These are phyloP conservation scores for Solanum hybrid DNA, from an alignment of 305 asterid genomes.

Conservation along the genomic window DNA sequence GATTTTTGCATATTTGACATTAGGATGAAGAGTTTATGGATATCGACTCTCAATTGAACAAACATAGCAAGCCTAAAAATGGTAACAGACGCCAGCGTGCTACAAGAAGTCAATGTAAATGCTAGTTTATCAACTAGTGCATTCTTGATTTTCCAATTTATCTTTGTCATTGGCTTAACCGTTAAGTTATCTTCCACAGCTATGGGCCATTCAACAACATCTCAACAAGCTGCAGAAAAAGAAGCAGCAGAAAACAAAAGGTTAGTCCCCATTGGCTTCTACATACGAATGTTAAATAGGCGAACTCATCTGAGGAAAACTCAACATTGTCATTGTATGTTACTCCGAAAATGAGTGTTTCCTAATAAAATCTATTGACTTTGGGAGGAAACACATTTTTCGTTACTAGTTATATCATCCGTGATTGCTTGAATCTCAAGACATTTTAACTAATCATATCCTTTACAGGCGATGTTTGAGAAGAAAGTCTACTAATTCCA, in stretches of 20 bases:
- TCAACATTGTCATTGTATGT: background rate
- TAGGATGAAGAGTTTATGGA: slow-evolving; percentile 30
- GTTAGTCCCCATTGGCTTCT: slow-evolving; percentile 15
- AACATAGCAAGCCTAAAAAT: slow-evolving; percentile 21
- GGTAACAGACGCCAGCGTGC: slow-evolving; percentile 31
- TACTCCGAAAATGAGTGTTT: background rate
- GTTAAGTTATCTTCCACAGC: slow-evolving; percentile 44
- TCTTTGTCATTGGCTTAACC: background rate
- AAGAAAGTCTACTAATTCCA: slow-evolving; percentile 43
- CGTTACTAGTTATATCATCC: background rate
- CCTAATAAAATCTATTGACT: background rate
- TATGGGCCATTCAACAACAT: slow-evolving; percentile 38
- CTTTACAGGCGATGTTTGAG: slow-evolving; percentile 56
- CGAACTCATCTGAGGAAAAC: background rate
- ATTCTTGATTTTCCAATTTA: background rate
- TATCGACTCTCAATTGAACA: slow-evolving; percentile 19
- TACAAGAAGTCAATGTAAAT: slow-evolving; percentile 67
- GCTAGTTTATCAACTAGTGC: slow-evolving; percentile 1
- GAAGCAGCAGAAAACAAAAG: slow-evolving; percentile 58
- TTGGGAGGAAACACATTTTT: background rate
- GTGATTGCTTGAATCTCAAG: background rate
- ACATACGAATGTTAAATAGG: background rate
- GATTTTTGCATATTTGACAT: background rate
- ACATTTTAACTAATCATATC: background rate
- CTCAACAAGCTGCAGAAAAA: slow-evolving; percentile 36